phyloP scores from a whole-genome alignment of 495 filamentous ascomycete species.

The Chaetomium fimeti region DNA sequence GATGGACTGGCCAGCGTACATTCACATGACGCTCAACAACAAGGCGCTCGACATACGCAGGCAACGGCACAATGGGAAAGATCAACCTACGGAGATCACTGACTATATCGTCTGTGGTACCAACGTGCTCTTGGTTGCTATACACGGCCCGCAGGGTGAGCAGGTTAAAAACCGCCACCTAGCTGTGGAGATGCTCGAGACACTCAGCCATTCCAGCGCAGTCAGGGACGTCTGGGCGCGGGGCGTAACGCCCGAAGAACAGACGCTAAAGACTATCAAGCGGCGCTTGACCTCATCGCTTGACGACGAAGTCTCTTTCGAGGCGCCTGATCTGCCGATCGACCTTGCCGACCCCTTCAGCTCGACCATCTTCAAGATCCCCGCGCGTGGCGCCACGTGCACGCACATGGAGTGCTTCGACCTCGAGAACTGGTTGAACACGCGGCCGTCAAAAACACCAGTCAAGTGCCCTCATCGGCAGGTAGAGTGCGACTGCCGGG shows the following conservation, averaged over 20 bases:
- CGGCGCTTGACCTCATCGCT: constrained; percentile 40
- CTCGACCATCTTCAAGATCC: constrained; percentile 63
- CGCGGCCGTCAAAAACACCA: constrained; percentile 50
- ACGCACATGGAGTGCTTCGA: constrained; percentile 85
- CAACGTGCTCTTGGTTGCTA: constrained; percentile 59
- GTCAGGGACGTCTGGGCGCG: constrained; percentile 40
- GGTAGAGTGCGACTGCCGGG: constrained; percentile 35
- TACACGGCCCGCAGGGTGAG: constrained; percentile 47
- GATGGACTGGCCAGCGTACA: constrained; percentile 67
- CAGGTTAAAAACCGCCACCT: constrained; percentile 49
- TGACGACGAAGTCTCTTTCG: constrained; percentile 67
- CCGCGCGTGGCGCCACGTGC: constrained; percentile 61
- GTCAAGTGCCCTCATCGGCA: constrained; percentile 33
- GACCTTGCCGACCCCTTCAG: constrained; percentile 76
- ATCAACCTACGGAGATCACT: constrained; percentile 73
- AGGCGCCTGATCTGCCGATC: constrained; percentile 63
- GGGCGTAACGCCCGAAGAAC: constrained; percentile 37
- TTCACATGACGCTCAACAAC: constrained; percentile 69
- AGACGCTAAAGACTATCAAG: constrained; percentile 51
- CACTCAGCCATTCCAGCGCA: constrained; percentile 52
- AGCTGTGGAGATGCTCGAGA: constrained; percentile 62
- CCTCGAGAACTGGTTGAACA: constrained; percentile 72
- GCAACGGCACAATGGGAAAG: constrained; percentile 68
- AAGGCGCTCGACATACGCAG: constrained; percentile 57
- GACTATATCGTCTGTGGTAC: constrained; percentile 47